Evolutionary conservation across 768 basidiomycete species (phyloP), one percentile per base, ranked within the genome.

Genomic region (Phaffia tasmanica): DNA sequence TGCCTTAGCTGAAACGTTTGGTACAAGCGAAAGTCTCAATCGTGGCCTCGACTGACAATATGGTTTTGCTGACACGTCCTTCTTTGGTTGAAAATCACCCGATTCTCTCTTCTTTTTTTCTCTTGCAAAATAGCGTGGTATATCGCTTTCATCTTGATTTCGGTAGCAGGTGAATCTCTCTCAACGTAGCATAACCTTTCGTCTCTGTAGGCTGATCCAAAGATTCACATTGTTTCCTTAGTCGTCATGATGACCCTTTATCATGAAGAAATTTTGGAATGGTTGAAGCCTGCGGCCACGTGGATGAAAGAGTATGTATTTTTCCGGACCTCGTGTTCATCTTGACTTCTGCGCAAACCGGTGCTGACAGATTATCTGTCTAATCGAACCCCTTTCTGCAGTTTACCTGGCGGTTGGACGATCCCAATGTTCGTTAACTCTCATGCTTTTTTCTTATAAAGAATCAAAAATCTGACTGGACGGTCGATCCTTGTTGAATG

Each of bases 191-290:
- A 48, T 32, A 1, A 18, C 49, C 32, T 16, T 35, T 14, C 35
- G 7, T 48, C 56, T 32, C n/a, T 48, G 54, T 21, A 11, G 19
- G 49, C 29, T 32, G 23, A 18, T 21, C 48, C 53, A 6, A 25
- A 19, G 5, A 23, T 27, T 62, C 6, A 6, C 32, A 18, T 27
- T 42, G 49, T 18, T 48, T 6, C 80, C 62, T 23, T 86, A 27
- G 78, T 80, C 16, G 78, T 77, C 2, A 80, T 88, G 64, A 78
- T 86, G 59, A 78, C 80, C 11, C 74, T 86, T 14, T 86, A 82
- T 71, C 84, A 89, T 72, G 79, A 80, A 64, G 81, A 86, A 79
- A 89, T 92, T 69, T 85, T 90, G 4, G 63, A 80, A 14, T 83
- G 81, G 82, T 78, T 90, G 57, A 83, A 79, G 30, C 87, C 87